Conservation (phyloP, 1,284 basidiomycete species). For the Anthracocystis walkeri region DNA sequence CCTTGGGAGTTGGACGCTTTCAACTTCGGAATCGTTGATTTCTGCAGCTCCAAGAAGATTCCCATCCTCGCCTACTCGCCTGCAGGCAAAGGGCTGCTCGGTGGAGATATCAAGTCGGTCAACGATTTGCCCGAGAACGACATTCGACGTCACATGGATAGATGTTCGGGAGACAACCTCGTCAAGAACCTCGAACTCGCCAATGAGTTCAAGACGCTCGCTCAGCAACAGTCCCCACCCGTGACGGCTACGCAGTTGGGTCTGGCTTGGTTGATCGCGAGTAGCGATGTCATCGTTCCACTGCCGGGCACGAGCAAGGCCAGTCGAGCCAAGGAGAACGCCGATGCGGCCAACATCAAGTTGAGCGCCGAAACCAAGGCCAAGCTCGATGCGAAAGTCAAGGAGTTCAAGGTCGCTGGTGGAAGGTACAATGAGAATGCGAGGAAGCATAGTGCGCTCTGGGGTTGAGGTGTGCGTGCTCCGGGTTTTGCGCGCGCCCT, state of each 20-base stretch:
- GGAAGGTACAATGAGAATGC: constrained; percentile 40
- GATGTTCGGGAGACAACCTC: constrained; percentile 73
- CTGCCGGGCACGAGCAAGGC: constrained; percentile 73
- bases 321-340: constrained; percentile 63
- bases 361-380: constrained; percentile 55
- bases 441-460: constrained; percentile 19
- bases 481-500: not conserved
- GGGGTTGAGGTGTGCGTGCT: constrained; percentile 19
- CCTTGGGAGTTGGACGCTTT: constrained; percentile 74
- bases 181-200: constrained; percentile 75
- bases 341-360: constrained; percentile 56
- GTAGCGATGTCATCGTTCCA: constrained; percentile 73
- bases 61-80: constrained; percentile 76
- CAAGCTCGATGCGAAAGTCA: constrained; percentile 49
- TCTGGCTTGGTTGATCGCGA: constrained; percentile 74
- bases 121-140: constrained; percentile 75
- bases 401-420: constrained; percentile 31
- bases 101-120: constrained; percentile 73
- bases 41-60: constrained; percentile 72
- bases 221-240: constrained; percentile 26
- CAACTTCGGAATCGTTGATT: constrained; percentile 69
- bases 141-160: constrained; percentile 70
- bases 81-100: constrained; percentile 73
- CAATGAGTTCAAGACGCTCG: constrained; percentile 70
- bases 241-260: constrained; percentile 75